Evolutionary conservation across 2,329 filamentous ascomycete species (phyloP).

Genomic region (Microthyrium microscopicum): DNA sequence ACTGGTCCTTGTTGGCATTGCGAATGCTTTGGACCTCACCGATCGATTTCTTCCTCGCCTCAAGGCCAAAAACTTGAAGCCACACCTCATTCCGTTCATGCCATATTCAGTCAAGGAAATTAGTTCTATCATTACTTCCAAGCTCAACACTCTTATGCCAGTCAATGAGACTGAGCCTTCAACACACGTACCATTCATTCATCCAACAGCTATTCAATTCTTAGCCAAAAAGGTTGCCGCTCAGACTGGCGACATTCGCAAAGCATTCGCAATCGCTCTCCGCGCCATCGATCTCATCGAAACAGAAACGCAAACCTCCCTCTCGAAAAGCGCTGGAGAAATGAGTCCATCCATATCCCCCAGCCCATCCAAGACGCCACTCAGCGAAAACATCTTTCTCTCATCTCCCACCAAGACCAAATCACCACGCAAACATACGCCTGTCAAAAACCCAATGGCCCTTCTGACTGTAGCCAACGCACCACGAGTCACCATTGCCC

Average conservation of each 20-base stretch:
- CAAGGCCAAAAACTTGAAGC: slow-evolving; percentile 83
- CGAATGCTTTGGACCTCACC: slow-evolving; percentile 88
- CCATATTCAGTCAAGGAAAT: slow-evolving; percentile 84
- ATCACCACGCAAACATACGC: slow-evolving; percentile 19
- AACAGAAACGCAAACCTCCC: slow-evolving; percentile 59
- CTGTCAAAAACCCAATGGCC: slow-evolving; percentile 30
- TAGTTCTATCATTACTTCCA: slow-evolving; percentile 67
- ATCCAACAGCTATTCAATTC: slow-evolving; percentile 83
- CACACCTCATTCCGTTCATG: slow-evolving; percentile 75
- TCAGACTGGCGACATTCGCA: slow-evolving; percentile 85
- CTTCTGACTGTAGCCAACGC: slow-evolving; percentile 59
- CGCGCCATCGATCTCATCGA: slow-evolving; percentile 82
- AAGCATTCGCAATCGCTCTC: slow-evolving; percentile 87
- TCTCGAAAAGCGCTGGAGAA: slow-evolving; percentile 41
- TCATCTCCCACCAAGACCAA: slow-evolving; percentile 34
- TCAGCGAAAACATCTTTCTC: slow-evolving; percentile 69
- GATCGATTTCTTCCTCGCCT: slow-evolving; percentile 87
- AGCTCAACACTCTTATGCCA: slow-evolving; percentile 59
- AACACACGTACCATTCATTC: slow-evolving; percentile 68
- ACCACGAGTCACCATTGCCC: slow-evolving; percentile 73
- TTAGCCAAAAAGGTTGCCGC: slow-evolving; percentile 89
- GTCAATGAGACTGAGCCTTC: slow-evolving; percentile 28
- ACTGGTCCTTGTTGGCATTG: slow-evolving; percentile 77
- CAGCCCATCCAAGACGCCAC: slow-evolving; percentile 56
- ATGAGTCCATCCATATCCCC: slow-evolving; percentile 28